phyloP scores from a whole-genome alignment of 345 rosid species.

The Isatis tinctoria region DNA sequence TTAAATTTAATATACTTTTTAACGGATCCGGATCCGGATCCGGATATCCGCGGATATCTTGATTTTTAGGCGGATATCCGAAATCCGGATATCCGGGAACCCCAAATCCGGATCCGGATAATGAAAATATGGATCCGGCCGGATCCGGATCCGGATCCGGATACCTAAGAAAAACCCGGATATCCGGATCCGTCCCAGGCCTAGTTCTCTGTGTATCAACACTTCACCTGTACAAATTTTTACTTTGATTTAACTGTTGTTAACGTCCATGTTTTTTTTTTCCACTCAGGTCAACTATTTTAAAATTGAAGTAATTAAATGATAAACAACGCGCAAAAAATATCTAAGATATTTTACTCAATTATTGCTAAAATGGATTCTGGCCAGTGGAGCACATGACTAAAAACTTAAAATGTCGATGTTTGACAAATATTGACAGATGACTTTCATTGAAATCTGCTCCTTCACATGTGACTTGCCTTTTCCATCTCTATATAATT shows the following conservation, averaged over 20 bases:
- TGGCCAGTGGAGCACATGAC: slow-evolving; percentile 18
- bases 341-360: slow-evolving; percentile 32
- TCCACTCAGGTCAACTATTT: not conserved
- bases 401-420: slow-evolving; percentile 3
- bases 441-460: slow-evolving; percentile 11
- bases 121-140: too few relatives aligned
- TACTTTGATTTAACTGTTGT: not conserved
- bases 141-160: too few relatives aligned
- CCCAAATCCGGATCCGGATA: too few relatives aligned
- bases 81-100: too few relatives aligned
- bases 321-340: not conserved
- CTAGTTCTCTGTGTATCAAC: too few relatives aligned
- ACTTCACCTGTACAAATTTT: not conserved
- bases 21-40: too few relatives aligned
- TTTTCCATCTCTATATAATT: not conserved
- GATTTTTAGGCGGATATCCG: too few relatives aligned
- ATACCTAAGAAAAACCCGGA: too few relatives aligned
- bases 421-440: slow-evolving; percentile 17
- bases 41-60: too few relatives aligned
- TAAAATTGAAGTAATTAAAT: not conserved
- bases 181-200: too few relatives aligned
- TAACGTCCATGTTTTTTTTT: not conserved
- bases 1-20: too few relatives aligned
- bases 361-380: slow-evolving; percentile 15
- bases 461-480: slow-evolving; percentile 26